Evolutionary conservation across 768 basidiomycete species (phyloP), one percentile per base, ranked within the genome.

Genomic region (Boletus vinaceobasis): DNA sequence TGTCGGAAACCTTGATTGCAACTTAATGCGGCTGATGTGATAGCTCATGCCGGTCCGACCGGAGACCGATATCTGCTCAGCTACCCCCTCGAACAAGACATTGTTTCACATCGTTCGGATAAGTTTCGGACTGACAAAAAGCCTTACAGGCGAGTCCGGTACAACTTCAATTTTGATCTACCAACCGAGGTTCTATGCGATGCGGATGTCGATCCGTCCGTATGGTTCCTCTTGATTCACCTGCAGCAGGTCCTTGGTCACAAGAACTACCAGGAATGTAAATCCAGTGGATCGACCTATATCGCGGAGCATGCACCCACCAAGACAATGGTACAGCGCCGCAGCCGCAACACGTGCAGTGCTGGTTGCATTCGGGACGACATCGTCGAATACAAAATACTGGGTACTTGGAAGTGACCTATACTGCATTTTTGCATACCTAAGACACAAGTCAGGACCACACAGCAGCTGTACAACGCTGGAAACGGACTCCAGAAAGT

Each of bases 271-370:
- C 43, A 50, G 32, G 35, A 42, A 53, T 8, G 33, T 26, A 29
- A 19, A 33, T 40, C 52, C 26, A 46, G 31, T 31, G 23, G n/a
- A 21, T n/a, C 5, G n/a, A 36, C 33, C n/a, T 14, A 33, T 14
- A 36, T 33, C 26, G 36, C 33, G 10, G 19, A 15, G 17, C 47
- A 17, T 14, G 17, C 33, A 68, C 78, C 36, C 55, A 91, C 91
- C 90, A 40, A 93, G 77, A 66, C 90, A 91, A 60, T 93, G 89
- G 68, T 93, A 90, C 67, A 93, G 86, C 5, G 84, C 91, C 15
- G 87, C 82, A 9, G 90, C 85, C 10, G 88, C 91, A 36, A 93
- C 87, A 64, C 85, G 88, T 10, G 81, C 77, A 5, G 86, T 88
- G 61, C 86, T 90, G 1, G 86, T 81, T 42, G 71, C 65, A 57